phyloP scores from a whole-genome alignment of 331 rosid genomes.

The Quercus tomentella region DNA sequence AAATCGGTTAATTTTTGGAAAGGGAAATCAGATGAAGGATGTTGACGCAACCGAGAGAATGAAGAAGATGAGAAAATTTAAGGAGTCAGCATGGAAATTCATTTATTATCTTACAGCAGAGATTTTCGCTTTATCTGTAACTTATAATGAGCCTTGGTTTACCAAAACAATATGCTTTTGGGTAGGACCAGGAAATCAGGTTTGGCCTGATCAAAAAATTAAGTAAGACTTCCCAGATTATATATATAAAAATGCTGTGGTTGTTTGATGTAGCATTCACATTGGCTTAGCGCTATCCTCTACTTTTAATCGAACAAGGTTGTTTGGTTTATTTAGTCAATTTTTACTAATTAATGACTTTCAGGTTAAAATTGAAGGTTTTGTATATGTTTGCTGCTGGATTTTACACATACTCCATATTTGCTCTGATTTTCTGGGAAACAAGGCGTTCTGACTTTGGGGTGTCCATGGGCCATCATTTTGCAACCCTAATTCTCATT shows the following conservation, averaged over 20 bases:
- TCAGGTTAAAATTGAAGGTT: constrained; percentile 90
- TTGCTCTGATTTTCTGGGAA: constrained; percentile 95
- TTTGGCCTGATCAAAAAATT: constrained; percentile 94
- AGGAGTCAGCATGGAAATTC: constrained; percentile 95
- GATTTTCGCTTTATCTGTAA: constrained; percentile 63
- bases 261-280: constrained; percentile 13
- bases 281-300: background rate
- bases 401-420: constrained; percentile 87
- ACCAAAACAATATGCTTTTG: constrained; percentile 68
- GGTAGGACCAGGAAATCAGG: constrained; percentile 89
- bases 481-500: constrained; percentile 74
- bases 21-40: constrained; percentile 44
- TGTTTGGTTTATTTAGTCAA: constrained; percentile 15
- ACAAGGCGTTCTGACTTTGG: constrained; percentile 94
- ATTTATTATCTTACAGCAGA: constrained; percentile 83
- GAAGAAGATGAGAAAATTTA: constrained; percentile 78
- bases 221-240: constrained; percentile 52
- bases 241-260: constrained; percentile 7
- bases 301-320: background rate
- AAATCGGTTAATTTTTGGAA: constrained; percentile 64
- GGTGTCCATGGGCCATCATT: constrained; percentile 94
- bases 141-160: constrained; percentile 90
- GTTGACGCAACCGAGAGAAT: constrained; percentile 37
- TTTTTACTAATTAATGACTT: constrained; percentile 19
- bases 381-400: constrained; percentile 86